These are phyloP conservation scores for Fragaria vesca DNA, from an alignment of 306 rosid genomes.

Conservation along the genomic window DNA sequence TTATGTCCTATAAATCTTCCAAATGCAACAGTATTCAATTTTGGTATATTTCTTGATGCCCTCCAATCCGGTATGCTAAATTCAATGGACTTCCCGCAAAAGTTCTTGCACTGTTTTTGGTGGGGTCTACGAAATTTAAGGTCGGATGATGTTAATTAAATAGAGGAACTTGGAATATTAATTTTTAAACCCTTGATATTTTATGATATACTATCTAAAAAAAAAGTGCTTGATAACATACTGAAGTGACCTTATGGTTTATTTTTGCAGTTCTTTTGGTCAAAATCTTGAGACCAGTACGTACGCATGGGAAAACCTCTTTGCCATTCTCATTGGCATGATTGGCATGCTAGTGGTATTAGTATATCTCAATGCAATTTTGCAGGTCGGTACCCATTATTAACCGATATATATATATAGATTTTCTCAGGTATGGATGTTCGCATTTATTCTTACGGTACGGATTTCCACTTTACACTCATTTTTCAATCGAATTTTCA, in stretches of 20 bases:
- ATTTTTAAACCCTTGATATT: too few species aligned
- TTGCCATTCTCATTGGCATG: constrained; percentile 18
- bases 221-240: too few species aligned
- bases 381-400: constrained; percentile 11
- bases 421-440: too few species aligned
- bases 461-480: too few species aligned
- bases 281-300: constrained; percentile 29
- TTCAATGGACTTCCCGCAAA: constrained; percentile 22
- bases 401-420: too few species aligned
- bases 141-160: neutral
- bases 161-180: too few species aligned
- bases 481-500: too few species aligned
- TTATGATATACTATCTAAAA: too few species aligned
- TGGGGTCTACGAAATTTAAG: constrained; percentile 36
- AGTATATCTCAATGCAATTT: constrained; percentile 20
- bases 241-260: too few species aligned
- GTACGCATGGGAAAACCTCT: constrained; percentile 26
- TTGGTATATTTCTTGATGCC: constrained; percentile 14
- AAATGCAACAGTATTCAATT: neutral
- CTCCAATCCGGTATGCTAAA: constrained; percentile 21
- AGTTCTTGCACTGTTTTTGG: constrained; percentile 22
- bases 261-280: constrained; percentile 15
- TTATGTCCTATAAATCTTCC: neutral
- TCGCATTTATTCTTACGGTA: too few species aligned
- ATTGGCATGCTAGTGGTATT: constrained; percentile 20